These are phyloP conservation scores for Bruguiera hainesii DNA, from an alignment of 441 rosid genomes.

Conservation along the genomic window DNA sequence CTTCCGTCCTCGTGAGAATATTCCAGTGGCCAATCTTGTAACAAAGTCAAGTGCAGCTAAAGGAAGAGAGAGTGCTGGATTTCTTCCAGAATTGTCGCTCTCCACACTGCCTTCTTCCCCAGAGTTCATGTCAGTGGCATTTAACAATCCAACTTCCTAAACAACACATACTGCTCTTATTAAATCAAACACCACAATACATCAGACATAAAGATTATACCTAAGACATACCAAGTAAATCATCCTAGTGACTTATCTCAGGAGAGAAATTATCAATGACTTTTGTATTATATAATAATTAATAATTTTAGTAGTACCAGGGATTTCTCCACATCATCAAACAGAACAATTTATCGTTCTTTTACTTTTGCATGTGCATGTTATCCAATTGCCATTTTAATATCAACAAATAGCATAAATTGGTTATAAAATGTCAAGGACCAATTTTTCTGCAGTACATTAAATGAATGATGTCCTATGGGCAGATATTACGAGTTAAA, in stretches of 20 bases:
- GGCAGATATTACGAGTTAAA: neutral
- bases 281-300: too few relatives aligned
- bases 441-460: neutral
- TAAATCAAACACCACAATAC: neutral
- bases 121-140: constrained; percentile 34
- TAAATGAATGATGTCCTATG: neutral
- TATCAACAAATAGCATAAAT: constrained; percentile 3
- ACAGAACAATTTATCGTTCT: neutral
- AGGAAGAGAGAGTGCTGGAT: constrained; percentile 76
- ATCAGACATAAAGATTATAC: neutral
- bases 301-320: too few relatives aligned
- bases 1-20: constrained; percentile 71
- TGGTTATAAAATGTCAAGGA: neutral
- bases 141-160: constrained; percentile 50
- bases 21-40: constrained; percentile 76
- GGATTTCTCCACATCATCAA: neutral
- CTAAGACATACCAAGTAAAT: neutral
- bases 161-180: constrained; percentile 27
- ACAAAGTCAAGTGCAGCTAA: constrained; percentile 88
- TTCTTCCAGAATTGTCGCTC: constrained; percentile 52
- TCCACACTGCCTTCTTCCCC: constrained; percentile 45
- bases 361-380: neutral
- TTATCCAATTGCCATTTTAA: neutral
- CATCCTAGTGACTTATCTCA: neutral
- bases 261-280: too few relatives aligned